Evolutionary conservation across 345 rosid species (phyloP).

Genomic region (Citrus medica): DNA sequence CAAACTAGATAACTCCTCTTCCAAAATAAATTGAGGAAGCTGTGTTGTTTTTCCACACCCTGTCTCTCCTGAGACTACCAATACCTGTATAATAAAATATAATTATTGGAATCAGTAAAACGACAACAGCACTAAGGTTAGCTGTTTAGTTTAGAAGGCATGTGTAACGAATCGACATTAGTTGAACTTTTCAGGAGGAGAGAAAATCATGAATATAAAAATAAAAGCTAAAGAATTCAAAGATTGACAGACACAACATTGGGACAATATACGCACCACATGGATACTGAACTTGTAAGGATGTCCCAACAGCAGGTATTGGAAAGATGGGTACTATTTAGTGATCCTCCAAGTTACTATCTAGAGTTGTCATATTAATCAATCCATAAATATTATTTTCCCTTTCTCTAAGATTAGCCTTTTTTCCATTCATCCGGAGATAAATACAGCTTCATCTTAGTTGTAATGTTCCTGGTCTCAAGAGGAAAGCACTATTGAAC

Average conservation of each 20-base stretch:
- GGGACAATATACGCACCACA: neutral
- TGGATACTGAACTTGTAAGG: neutral
- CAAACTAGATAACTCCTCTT: constrained; percentile 72
- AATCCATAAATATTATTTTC: neutral
- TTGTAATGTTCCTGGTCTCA: neutral
- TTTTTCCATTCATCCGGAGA: neutral
- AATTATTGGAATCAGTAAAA: neutral
- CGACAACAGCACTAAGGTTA: neutral
- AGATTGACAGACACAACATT: neutral
- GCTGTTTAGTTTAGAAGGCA: neutral
- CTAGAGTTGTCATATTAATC: neutral
- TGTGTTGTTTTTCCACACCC: constrained; percentile 99
- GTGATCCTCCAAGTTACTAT: neutral
- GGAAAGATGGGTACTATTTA: neutral
- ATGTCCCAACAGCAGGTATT: neutral
- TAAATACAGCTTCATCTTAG: neutral
- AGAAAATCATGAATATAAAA: neutral
- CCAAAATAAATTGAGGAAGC: constrained; percentile 90
- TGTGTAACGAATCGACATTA: neutral
- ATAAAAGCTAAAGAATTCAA: neutral
- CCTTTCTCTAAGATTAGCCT: neutral
- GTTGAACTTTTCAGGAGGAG: neutral
- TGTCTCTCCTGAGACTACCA: constrained; percentile 95
- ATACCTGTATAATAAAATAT: constrained; percentile 42
- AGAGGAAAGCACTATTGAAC: neutral